Conservation (phyloP, 495 filamentous ascomycete genomes). For the Aspergillus indologenus region DNA sequence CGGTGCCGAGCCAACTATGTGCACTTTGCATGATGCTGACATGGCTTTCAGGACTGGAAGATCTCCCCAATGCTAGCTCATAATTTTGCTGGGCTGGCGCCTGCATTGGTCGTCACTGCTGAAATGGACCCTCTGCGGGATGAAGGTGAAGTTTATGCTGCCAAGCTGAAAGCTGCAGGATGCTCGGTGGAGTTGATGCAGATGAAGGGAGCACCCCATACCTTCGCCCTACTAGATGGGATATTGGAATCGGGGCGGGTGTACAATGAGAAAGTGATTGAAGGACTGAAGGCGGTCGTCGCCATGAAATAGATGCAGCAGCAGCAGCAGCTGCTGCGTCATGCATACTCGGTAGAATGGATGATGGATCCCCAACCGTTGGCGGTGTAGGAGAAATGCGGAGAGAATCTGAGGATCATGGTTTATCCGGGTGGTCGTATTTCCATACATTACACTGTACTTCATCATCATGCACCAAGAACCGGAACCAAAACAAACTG, state of each 20-base stretch:
- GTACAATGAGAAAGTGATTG: conserved; percentile 31
- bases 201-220: conserved; percentile 35
- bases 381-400: conserved; percentile 6
- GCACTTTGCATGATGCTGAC: conserved; percentile 2
- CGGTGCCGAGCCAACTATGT: background rate
- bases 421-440: conserved; percentile 19
- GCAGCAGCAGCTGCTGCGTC: background rate
- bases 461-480: background rate
- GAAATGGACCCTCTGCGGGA: conserved; percentile 47
- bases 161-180: conserved; percentile 38
- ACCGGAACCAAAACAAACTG: conserved; percentile 3
- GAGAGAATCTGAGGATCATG: conserved; percentile 14
- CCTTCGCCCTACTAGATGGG: conserved; percentile 31
- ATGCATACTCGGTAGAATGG: conserved; percentile 10
- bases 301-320: background rate
- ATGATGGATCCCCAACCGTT: conserved; percentile 9
- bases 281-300: conserved; percentile 25
- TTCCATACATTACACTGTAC: conserved; percentile 26
- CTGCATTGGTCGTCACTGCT: conserved; percentile 43
- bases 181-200: conserved; percentile 32
- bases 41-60: conserved; percentile 32
- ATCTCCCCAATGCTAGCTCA: conserved; percentile 38
- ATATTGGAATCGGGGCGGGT: conserved; percentile 29
- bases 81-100: conserved; percentile 36
- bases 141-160: conserved; percentile 45